phyloP scores from a whole-genome alignment of 2,329 filamentous ascomycete genomes.

The Calonectria honghensis region DNA sequence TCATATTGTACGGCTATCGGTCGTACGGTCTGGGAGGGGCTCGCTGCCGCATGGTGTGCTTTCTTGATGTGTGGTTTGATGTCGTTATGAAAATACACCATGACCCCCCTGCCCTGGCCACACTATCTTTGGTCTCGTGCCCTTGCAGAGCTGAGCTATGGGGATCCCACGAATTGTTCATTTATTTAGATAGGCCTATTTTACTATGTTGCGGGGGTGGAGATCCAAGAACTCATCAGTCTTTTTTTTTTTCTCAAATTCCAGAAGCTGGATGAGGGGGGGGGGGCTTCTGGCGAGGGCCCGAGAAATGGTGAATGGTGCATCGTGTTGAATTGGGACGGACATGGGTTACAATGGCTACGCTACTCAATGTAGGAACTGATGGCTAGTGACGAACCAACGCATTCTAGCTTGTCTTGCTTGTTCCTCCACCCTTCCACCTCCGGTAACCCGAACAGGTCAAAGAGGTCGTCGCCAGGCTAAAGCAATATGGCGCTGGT shows the following conservation, averaged over 20 bases:
- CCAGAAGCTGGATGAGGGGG: not conserved
- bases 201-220: not conserved
- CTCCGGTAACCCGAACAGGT: not conserved
- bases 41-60: conserved; percentile 35
- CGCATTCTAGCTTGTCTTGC: conserved; percentile 1
- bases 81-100: conserved; percentile 16
- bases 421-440: not conserved
- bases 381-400: conserved; percentile 19
- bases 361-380: conserved; percentile 19
- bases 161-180: not conserved
- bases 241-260: not conserved
- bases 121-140: conserved; percentile 11
- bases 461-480: conserved; percentile 32
- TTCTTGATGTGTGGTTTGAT: conserved; percentile 17
- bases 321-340: not conserved
- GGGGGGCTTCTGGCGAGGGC: not conserved
- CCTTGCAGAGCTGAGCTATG: conserved; percentile 14
- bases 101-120: conserved; percentile 13
- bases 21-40: not conserved
- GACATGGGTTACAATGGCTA: conserved; percentile 20
- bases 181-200: not conserved
- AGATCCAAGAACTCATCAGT: not conserved
- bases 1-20: not conserved
- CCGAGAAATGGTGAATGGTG: not conserved
- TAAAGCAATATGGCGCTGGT: conserved; percentile 17